Evolutionary conservation across 208 protist genomes (phyloP).

Genomic region (Porcisia hertigi): DNA sequence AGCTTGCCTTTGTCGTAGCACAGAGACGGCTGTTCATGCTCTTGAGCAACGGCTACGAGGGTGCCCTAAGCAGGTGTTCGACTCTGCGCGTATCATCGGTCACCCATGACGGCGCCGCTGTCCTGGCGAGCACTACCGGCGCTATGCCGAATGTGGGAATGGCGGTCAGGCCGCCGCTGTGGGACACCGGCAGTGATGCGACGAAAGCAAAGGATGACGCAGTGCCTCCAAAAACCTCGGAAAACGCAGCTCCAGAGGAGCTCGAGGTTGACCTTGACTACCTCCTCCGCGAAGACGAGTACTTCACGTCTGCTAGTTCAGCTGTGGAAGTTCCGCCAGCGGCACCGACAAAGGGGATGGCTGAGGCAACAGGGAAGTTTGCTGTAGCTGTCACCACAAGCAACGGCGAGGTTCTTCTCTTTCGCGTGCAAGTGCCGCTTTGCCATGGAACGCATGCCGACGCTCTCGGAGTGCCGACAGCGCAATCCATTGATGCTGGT

Average conservation of each 20-base stretch:
- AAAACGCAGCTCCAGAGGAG: not conserved
- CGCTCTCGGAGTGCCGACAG: not conserved
- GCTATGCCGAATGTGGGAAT: conserved; percentile 8
- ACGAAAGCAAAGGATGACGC: not conserved
- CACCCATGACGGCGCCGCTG: not conserved
- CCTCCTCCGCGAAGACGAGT: conserved; percentile 24
- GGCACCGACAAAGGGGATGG: not conserved
- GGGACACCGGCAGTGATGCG: not conserved
- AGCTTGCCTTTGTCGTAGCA: conserved; percentile 24
- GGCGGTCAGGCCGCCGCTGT: not conserved
- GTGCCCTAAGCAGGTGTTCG: conserved; percentile 8
- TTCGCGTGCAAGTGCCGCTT: conserved; percentile 17
- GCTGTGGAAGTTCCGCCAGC: conserved; percentile 5
- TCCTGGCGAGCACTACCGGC: not conserved
- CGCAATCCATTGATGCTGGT: not conserved
- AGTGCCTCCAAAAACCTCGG: not conserved
- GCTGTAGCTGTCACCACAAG: conserved; percentile 25
- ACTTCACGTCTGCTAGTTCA: conserved; percentile 27
- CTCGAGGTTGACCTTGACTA: conserved; percentile 9
- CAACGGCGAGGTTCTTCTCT: conserved; percentile 19
- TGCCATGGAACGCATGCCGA: not conserved
- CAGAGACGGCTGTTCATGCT: conserved; percentile 27
- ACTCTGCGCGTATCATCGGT: conserved; percentile 1
- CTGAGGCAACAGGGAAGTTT: not conserved
- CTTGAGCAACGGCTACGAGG: conserved; percentile 12